Percentiles rank a stretch among this genome's conserved stretches.
phyloP scores from a whole-genome alignment of 148 eudicot genomes.

The Fagopyrum tataricum region DNA sequence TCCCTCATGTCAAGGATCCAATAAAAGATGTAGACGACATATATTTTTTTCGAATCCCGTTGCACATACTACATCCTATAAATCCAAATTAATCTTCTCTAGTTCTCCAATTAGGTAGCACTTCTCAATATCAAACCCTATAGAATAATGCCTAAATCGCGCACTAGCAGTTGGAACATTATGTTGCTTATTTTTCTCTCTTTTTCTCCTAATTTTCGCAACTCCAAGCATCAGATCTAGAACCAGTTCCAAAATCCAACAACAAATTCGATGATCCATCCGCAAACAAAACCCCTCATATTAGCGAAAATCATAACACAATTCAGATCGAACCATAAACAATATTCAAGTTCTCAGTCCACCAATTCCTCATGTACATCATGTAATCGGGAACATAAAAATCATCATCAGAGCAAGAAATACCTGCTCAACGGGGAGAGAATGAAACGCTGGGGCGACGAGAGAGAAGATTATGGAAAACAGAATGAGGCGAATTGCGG shows the following conservation, averaged over 20 bases:
- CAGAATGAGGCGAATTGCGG: slow-evolving; percentile 32
- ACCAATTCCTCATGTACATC: not conserved
- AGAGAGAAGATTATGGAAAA: slow-evolving; percentile 30
- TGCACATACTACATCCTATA: not conserved
- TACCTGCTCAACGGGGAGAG: slow-evolving; percentile 84
- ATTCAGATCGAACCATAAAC: slow-evolving; percentile 2
- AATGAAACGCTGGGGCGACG: slow-evolving; percentile 33
- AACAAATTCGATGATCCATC: not conserved
- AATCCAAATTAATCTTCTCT: not conserved
- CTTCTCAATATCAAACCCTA: not conserved
- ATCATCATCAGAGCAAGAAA: not conserved
- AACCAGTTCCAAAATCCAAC: not conserved
- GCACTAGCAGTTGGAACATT: not conserved
- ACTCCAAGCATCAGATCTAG: not conserved
- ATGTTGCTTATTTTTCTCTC: not conserved
- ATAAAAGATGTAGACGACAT: not conserved
- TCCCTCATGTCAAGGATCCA: not conserved
- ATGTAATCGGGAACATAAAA: not conserved
- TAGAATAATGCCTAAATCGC: not conserved
- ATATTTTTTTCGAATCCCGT: not conserved
- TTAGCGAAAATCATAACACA: not conserved
- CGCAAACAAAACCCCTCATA: not conserved
- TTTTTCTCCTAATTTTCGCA: not conserved
- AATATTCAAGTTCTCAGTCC: not conserved
- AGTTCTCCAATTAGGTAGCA: not conserved